Conservation (phyloP, 768 basidiomycete genomes). For the Lentinula lateritia region DNA sequence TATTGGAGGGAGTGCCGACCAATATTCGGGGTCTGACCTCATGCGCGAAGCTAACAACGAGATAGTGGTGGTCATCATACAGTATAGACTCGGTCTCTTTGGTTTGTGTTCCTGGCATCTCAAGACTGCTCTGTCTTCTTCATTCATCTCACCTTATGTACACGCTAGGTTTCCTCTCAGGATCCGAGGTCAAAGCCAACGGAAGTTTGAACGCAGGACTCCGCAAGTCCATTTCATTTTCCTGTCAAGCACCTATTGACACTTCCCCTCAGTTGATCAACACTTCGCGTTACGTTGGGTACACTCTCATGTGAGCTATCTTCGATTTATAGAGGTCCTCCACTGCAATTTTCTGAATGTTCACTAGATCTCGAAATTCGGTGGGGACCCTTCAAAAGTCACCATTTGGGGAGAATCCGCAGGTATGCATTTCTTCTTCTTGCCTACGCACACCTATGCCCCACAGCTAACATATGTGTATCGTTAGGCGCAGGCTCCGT, state of each 20-base stretch:
- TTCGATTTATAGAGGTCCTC: too few species aligned
- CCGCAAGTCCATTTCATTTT: constrained; percentile 15
- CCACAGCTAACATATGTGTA: neutral
- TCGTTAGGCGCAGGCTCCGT: constrained; percentile 24
- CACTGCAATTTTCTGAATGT: too few species aligned
- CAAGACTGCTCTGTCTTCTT: neutral
- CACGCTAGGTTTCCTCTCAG: constrained; percentile 22
- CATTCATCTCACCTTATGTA: neutral
- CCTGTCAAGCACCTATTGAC: neutral
- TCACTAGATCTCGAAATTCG: constrained; percentile 25
- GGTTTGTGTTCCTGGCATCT: constrained; percentile 4
- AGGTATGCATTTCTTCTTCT: constrained; percentile 6
- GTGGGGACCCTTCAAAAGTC: constrained; percentile 25
- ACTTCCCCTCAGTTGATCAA: constrained; percentile 24
- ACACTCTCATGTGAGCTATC: constrained; percentile 21
- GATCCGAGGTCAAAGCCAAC: constrained; percentile 20
- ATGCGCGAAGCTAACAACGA: constrained; percentile 16
- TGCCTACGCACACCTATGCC: neutral
- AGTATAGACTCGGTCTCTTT: constrained; percentile 30
- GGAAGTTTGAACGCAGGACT: constrained; percentile 29
- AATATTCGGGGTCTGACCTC: constrained; percentile 18
- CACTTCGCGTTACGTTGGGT: constrained; percentile 28
- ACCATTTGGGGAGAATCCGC: constrained; percentile 32
- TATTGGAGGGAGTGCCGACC: constrained; percentile 9
- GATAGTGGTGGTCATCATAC: constrained; percentile 21